Evolutionary conservation across 2,329 filamentous ascomycete species (phyloP).

Genomic region (Fusarium sp.): DNA sequence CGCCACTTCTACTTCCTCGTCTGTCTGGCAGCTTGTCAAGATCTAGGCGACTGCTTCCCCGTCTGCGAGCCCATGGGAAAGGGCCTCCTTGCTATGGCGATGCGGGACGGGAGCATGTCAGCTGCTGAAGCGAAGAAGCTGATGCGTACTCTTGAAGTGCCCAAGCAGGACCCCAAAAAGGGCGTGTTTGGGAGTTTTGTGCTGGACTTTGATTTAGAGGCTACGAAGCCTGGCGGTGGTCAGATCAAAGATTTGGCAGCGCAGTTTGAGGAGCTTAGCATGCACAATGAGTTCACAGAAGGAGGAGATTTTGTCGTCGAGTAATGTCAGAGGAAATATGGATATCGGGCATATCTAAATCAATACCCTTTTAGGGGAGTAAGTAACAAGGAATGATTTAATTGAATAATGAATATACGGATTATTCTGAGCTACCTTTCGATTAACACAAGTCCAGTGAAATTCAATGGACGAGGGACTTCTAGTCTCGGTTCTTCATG

Average conservation of each 20-base stretch:
- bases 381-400: background rate
- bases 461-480: background rate
- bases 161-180: background rate
- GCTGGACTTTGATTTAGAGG: slow-evolving; percentile 19
- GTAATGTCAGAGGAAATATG: background rate
- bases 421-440: background rate
- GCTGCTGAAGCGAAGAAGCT: slow-evolving; percentile 6
- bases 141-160: slow-evolving; percentile 2
- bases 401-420: background rate
- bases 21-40: slow-evolving; percentile 16
- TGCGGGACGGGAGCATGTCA: slow-evolving; percentile 18
- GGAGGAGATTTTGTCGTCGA: slow-evolving; percentile 25
- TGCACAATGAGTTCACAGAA: slow-evolving; percentile 26
- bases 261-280: slow-evolving; percentile 23
- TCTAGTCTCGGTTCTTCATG: background rate
- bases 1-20: slow-evolving; percentile 21
- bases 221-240: slow-evolving; percentile 16
- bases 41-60: background rate
- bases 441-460: background rate
- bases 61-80: slow-evolving; percentile 15
- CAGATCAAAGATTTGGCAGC: slow-evolving; percentile 20
- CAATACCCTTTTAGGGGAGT: background rate
- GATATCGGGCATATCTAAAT: background rate
- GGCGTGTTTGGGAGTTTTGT: background rate
- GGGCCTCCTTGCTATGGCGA: slow-evolving; percentile 6